These are phyloP conservation scores for Chenopodium formosanum DNA, from an alignment of 148 eudicot species.

Conservation along the genomic window DNA sequence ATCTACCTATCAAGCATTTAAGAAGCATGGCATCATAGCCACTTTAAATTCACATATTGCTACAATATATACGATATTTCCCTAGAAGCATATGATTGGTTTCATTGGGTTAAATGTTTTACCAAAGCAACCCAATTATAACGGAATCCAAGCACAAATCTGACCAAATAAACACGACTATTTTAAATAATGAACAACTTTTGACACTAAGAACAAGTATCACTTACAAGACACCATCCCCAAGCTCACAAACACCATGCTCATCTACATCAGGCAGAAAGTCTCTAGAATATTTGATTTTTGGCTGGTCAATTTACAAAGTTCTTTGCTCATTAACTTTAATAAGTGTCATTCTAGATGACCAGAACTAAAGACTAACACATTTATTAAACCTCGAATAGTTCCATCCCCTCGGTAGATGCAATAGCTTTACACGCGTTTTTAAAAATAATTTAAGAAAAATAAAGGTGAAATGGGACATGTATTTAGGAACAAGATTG, in stretches of 20 bases:
- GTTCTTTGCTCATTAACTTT: no score
- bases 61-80: no score
- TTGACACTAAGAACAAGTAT: neutral
- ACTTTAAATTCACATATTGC: neutral
- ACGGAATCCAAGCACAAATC: neutral
- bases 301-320: neutral
- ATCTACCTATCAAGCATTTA: neutral
- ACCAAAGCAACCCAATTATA: neutral
- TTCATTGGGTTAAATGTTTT: neutral
- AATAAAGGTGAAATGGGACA: no score
- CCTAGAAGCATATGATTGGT: neutral
- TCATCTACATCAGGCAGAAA: neutral
- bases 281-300: neutral
- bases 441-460: no score
- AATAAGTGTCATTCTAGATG: neutral
- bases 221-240: neutral
- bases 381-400: neutral
- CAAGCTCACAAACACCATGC: neutral
- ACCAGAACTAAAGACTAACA: neutral
- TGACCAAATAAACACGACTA: neutral
- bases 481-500: no score
- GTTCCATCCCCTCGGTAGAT: no score
- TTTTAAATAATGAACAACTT: neutral
- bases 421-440: no score
- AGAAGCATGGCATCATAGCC: neutral